Base-by-base conservation (phyloP, 768 basidiomycete species). In the Sarcodon sp. region DNA sequence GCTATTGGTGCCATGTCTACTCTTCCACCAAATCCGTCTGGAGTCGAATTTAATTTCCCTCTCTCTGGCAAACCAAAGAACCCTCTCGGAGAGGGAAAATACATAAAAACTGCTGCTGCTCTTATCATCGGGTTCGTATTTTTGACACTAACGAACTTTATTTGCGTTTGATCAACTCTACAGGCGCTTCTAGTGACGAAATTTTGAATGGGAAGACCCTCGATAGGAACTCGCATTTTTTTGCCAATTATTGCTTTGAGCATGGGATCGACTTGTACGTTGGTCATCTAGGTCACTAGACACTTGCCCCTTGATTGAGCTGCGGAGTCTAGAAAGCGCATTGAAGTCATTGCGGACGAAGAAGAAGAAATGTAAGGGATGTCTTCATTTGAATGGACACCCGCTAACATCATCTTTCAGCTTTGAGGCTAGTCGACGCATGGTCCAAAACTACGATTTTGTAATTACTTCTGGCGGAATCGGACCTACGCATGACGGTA, bases 381-480 rank as follows among this genome's bases (percentile, higher is more conserved):
- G 39, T 39, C 21, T 18, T 18, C n/a, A 44, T 27, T 31, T 7
- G 44, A 37, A 21, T 18, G 8, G 16, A 21, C 1, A 51, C 16
- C 32, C 48, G 16, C 21, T 27, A 27, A 27, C 4, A 13, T 46
- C 16, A 41, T 33, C 46, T 18, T 12, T 1, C 59, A 92, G 89
- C 51, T 70, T 87, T 50, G 88, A 94, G 59, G 91, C 93, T 6
- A 88, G 87, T 34, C 69, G 77, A 51, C 71, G 90, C 15, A 79
- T 98, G 75, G 82, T 84, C 35, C 64, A 71, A 35, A 76, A 74
- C 43, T 93, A 91, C 61, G 93, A 96, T 61, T 81, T 92, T 55
- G 91, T 96, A 31, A 72, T 97, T 47, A 93, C 89, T 0, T 83
- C 80, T 10, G 92, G 93, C 1, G 92, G 93, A 0, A 90, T 96